Conservation (phyloP, 192 early-diverging fungal species). For the Backusella macrospora region DNA sequence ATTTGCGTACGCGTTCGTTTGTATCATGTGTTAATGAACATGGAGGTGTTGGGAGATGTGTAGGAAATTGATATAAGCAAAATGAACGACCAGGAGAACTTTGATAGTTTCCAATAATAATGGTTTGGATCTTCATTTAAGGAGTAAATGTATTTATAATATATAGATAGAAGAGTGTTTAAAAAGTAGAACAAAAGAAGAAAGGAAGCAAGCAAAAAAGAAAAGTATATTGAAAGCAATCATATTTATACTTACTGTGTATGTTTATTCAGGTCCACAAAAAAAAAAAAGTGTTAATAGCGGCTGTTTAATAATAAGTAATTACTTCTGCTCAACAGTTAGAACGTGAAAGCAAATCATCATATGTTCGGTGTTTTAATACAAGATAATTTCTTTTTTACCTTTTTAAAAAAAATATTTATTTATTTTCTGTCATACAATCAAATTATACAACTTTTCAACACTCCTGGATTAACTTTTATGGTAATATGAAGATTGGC, state of each 20-base stretch:
- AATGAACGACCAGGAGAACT: conserved; percentile 9
- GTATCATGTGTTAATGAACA: neutral
- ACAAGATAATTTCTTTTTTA: neutral
- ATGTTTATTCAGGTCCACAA: no score
- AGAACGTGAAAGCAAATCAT: neutral
- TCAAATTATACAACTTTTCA: conserved; percentile 6
- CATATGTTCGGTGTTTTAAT: conserved; percentile 3
- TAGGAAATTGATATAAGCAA: conserved; percentile 20
- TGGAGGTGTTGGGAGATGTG: conserved; percentile 22
- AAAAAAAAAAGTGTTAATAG: no score
- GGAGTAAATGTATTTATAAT: neutral
- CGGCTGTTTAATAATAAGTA: no score
- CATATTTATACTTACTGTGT: neutral
- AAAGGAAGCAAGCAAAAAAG: neutral
- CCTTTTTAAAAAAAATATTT: conserved; percentile 10
- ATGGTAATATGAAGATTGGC: conserved; percentile 7
- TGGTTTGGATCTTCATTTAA: conserved; percentile 21
- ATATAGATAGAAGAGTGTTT: no score
- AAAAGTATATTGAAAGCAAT: neutral
- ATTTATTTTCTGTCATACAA: neutral
- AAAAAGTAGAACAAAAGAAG: neutral
- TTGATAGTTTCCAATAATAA: conserved; percentile 9
- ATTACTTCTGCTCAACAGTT: neutral
- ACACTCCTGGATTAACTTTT: conserved; percentile 2
- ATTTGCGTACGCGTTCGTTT: neutral